Percentiles rank a stretch among this genome's conserved stretches.
These are phyloP conservation scores for Crucibulum laeve DNA, from an alignment of 768 basidiomycete genomes.

Conservation along the genomic window DNA sequence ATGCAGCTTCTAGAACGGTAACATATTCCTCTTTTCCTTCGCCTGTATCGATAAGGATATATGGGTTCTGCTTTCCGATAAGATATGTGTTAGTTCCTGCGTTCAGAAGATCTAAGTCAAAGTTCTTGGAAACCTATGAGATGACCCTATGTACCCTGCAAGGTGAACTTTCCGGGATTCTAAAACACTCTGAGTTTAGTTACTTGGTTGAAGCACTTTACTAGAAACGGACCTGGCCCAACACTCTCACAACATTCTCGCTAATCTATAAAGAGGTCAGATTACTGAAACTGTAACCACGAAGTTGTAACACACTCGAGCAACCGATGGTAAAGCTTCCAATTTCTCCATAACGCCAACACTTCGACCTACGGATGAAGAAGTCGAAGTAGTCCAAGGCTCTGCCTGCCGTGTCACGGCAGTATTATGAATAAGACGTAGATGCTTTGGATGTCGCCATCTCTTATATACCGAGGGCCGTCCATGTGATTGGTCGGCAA, in stretches of 20 bases:
- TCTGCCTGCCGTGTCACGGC: not conserved
- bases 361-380: too few species aligned
- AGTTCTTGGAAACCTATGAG: not conserved
- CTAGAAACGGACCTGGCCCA: constrained; percentile 62
- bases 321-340: constrained; percentile 46
- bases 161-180: constrained; percentile 88
- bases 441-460: constrained; percentile 14
- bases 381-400: constrained; percentile 1
- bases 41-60: constrained; percentile 79
- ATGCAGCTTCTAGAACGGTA: constrained; percentile 56
- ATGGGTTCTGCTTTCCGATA: constrained; percentile 65
- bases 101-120: not conserved
- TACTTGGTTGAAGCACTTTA: not conserved
- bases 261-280: constrained; percentile 48
- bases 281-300: not conserved
- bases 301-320: constrained; percentile 36
- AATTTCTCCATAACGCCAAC: constrained; percentile 40
- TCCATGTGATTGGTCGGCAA: constrained; percentile 19
- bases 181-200: constrained; percentile 19
- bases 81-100: constrained; percentile 90
- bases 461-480: constrained; percentile 1
- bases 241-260: constrained; percentile 58
- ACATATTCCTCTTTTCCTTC: constrained; percentile 70
- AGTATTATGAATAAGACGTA: not conserved
- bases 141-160: constrained; percentile 55